phyloP scores from a whole-genome alignment of 179 eudicot genomes.

The Drosera spatulata region DNA sequence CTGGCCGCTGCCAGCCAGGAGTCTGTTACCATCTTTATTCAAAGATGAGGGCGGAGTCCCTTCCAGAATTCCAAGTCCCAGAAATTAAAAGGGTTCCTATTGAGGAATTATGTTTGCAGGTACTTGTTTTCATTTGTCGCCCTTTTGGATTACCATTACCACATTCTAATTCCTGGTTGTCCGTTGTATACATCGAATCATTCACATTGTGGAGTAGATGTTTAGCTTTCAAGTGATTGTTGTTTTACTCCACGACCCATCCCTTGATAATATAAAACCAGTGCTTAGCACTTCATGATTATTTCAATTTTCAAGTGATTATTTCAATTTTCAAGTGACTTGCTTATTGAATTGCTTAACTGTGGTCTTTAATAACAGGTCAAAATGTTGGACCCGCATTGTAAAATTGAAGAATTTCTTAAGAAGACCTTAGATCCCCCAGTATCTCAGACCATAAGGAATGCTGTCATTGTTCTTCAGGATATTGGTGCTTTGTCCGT shows the following conservation, averaged over 20 bases:
- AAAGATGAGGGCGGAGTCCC: conserved; percentile 55
- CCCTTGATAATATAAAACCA: too few relatives aligned
- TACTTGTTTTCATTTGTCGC: conserved; percentile 11
- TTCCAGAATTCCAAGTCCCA: conserved; percentile 81
- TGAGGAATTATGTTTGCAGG: conserved; percentile 98
- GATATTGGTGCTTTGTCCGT: conserved; percentile 82
- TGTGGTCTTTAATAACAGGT: conserved; percentile 34
- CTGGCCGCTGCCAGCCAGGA: conserved; percentile 98
- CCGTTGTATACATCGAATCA: too few relatives aligned
- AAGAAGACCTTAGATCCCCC: conserved; percentile 90
- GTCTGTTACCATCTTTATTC: conserved; percentile 91
- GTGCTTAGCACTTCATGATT: too few relatives aligned
- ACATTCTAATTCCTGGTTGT: too few relatives aligned
- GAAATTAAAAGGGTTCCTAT: conserved; percentile 84
- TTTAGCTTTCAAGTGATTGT: too few relatives aligned
- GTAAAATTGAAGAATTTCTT: conserved; percentile 63
- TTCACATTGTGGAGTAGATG: too few relatives aligned
- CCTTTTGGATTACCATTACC: background rate
- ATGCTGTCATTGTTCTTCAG: conserved; percentile 71
- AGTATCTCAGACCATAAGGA: conserved; percentile 56
- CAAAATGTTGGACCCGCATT: conserved; percentile 70
- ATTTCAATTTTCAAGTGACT: too few relatives aligned
- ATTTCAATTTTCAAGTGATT: too few relatives aligned
- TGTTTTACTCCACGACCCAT: too few relatives aligned
- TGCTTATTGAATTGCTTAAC: too few relatives aligned